Evolutionary conservation across 495 filamentous ascomycete species (phyloP), one percentile per base, ranked within the genome.

Genomic region (Jackrogersella minutella): DNA sequence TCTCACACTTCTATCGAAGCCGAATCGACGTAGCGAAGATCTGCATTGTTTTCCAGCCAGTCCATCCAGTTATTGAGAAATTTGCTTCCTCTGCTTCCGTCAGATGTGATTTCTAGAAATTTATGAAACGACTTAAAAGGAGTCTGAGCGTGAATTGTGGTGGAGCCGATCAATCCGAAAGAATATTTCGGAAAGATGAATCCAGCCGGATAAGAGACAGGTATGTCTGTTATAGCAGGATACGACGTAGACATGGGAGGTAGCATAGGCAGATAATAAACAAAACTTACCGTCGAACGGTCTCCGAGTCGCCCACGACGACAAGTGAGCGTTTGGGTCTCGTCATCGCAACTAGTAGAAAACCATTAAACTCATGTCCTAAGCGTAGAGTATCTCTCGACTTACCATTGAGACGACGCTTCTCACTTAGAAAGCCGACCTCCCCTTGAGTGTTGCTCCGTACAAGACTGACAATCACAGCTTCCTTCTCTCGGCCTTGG

Each of bases 311-410:
- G 10, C 94, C 95, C 64, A 97, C 90, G 34, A 98, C 86, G 59
- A 91, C 93, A 9, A 99, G 81, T 72, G 93, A 94, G 46, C 95
- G 85, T 76, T 91, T 93, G 7, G 95, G 91, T 40, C 95, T 85
- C 37, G 95, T 98, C 92, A 98, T 97, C 10, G 95, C 95, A 52
- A 98, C 92, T 93, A 67, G n/a, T n/a, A n/a, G n/a, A n/a, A n/a
- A n/a, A n/a, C n/a, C n/a, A n/a, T n/a, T n/a, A n/a, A n/a, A n/a
- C n/a, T n/a, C n/a, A n/a, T n/a, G n/a, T n/a, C n/a, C n/a, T n/a
- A n/a, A n/a, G n/a, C n/a, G n/a, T n/a, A n/a, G 17, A 31, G 16
- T 21, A 1, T 13, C 22, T 5, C 1, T 14, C 1, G 13, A 79
- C 85, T 78, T 72, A 93, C 92, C 95, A 76, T 99, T 99, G 62